Percentiles rank a stretch among this genome's conserved stretches.
phyloP scores from a whole-genome alignment of 306 rosid genomes.

The Biancaea sappan region DNA sequence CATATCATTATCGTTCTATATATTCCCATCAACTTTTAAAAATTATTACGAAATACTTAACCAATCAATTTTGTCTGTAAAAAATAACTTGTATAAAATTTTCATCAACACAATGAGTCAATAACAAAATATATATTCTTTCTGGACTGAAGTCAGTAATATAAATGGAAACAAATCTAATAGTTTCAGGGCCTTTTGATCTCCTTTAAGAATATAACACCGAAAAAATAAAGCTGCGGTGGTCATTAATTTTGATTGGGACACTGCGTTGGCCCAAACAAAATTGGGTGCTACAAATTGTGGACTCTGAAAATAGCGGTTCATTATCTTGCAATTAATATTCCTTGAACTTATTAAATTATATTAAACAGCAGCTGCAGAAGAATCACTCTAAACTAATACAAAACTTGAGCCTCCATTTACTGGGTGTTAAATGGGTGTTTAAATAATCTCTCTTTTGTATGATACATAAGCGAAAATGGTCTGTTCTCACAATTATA shows the following conservation, averaged over 20 bases:
- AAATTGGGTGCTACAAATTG: not conserved
- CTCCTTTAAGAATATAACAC: no score
- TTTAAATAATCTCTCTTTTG: not conserved
- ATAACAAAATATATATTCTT: no score
- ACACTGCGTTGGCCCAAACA: not conserved
- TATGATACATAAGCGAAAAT: not conserved
- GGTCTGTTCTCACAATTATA: slow-evolving; percentile 11
- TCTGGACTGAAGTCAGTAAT: no score
- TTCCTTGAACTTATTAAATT: not conserved
- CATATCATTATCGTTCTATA: no score
- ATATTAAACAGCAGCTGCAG: not conserved
- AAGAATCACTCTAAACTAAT: not conserved
- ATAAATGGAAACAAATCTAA: no score
- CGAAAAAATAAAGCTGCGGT: no score
- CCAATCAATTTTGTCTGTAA: no score
- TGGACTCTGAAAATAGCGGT: not conserved
- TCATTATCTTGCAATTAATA: not conserved
- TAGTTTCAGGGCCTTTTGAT: no score
- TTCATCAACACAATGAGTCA: no score
- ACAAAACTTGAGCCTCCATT: not conserved
- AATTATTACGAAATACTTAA: no score
- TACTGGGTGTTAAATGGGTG: not conserved
- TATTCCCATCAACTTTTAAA: no score
- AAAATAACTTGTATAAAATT: no score
- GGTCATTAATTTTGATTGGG: not conserved